Conservation (phyloP, 345 rosid species). For the Aquilaria yunnanensis region DNA sequence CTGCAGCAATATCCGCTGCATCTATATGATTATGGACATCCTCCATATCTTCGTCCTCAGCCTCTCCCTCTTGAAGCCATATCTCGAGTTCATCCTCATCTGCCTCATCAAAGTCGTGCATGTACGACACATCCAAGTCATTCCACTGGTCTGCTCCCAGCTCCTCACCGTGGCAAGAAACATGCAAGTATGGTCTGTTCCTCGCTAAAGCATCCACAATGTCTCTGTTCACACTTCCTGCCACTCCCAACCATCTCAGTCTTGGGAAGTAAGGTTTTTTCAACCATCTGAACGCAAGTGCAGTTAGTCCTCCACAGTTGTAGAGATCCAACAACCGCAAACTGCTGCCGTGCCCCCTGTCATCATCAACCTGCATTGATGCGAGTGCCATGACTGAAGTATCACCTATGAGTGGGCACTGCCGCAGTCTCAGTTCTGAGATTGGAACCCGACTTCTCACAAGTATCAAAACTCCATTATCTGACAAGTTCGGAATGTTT, state of each 20-base stretch:
- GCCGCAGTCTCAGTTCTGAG: conserved; percentile 67
- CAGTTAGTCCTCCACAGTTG: conserved; percentile 81
- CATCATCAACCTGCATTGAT: conserved; percentile 59
- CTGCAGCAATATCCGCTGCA: conserved; percentile 16
- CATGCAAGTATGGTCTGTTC: conserved; percentile 62
- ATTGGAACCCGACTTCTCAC: conserved; percentile 60
- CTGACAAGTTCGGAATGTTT: conserved; percentile 65
- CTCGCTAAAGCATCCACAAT: conserved; percentile 77
- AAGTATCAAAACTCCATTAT: conserved; percentile 57
- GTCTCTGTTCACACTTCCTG: conserved; percentile 70
- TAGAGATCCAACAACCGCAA: conserved; percentile 57
- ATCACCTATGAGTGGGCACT: conserved; percentile 84
- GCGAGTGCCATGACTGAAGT: conserved; percentile 83
- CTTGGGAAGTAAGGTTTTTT: conserved; percentile 84
- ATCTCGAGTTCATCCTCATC: conserved; percentile 59
- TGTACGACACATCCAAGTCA: conserved; percentile 34
- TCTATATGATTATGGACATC: conserved; percentile 8
- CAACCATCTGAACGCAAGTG: conserved; percentile 71
- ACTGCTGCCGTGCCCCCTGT: conserved; percentile 65
- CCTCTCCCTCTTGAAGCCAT: conserved; percentile 28
- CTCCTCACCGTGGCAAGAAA: conserved; percentile 70
- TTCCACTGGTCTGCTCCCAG: conserved; percentile 59
- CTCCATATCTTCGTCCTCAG: conserved; percentile 31
- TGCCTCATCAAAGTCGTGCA: conserved; percentile 43
- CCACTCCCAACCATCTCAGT: conserved; percentile 84